Evolutionary conservation across 768 basidiomycete genomes (phyloP).

Genomic region (Mycena metata): DNA sequence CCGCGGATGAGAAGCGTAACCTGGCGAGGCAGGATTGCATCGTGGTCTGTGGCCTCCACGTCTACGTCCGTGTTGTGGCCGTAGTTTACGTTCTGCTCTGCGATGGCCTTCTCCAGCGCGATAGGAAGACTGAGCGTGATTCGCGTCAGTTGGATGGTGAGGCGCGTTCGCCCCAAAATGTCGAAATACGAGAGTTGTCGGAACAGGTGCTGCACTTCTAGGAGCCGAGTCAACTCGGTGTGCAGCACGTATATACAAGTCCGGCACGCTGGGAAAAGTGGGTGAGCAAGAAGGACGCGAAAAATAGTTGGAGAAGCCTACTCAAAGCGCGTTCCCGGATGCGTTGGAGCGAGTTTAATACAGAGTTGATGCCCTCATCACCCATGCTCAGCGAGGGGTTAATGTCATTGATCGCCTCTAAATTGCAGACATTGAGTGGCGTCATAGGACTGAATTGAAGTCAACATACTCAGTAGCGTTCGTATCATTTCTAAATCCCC

Average conservation of each 20-base stretch:
- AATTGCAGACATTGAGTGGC: background rate
- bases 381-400: conserved; percentile 83
- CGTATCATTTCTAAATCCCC: conserved; percentile 91
- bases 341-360: conserved; percentile 76
- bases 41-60: conserved; percentile 7
- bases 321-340: conserved; percentile 84
- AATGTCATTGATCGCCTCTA: conserved; percentile 83
- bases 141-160: conserved; percentile 83
- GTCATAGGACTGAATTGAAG: conserved; percentile 11
- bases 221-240: conserved; percentile 78
- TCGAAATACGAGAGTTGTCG: conserved; percentile 84
- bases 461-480: conserved; percentile 75
- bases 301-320: conserved; percentile 50
- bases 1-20: conserved; percentile 72
- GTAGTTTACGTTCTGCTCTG: conserved; percentile 55
- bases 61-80: conserved; percentile 20
- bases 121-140: conserved; percentile 83
- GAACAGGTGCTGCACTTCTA: conserved; percentile 85
- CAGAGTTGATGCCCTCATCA: conserved; percentile 82
- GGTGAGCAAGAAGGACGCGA: conserved; percentile 22
- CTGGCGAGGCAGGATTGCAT: conserved; percentile 65
- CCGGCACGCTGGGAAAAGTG: conserved; percentile 69
- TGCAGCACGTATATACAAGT: conserved; percentile 83
- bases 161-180: conserved; percentile 78
- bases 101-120: conserved; percentile 77